Conservation (phyloP, 148 eudicot species). For the Polygonum aviculare region DNA sequence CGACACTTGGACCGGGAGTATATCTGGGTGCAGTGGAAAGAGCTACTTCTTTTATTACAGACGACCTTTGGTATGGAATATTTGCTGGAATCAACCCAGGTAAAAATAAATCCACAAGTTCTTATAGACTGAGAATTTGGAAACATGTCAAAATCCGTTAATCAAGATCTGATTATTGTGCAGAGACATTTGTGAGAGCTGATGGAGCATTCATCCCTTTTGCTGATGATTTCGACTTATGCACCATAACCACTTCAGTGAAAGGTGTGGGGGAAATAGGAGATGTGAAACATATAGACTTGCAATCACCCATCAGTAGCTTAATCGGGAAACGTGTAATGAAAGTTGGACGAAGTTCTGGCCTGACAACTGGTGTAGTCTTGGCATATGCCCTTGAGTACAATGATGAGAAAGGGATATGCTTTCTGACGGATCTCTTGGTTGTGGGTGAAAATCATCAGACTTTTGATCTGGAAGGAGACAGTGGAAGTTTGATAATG, state of each 20-base stretch:
- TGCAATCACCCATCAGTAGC: slow-evolving; percentile 75
- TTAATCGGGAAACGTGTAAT: slow-evolving; percentile 84
- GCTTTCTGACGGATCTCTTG: slow-evolving; percentile 92
- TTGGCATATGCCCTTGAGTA: slow-evolving; percentile 96
- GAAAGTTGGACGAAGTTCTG: slow-evolving; percentile 99
- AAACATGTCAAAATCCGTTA: neutral
- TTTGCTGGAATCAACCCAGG: slow-evolving; percentile 97
- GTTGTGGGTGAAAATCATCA: slow-evolving; percentile 96
- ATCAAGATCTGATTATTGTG: slow-evolving; percentile 6
- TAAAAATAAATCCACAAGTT: slow-evolving; percentile 18
- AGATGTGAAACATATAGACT: slow-evolving; percentile 69
- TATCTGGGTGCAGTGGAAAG: slow-evolving; percentile 96
- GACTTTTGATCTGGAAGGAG: slow-evolving; percentile 97
- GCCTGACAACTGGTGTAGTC: slow-evolving; percentile 74
- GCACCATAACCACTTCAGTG: slow-evolving; percentile 67
- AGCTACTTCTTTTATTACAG: slow-evolving; percentile 95
- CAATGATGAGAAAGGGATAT: slow-evolving; percentile 94
- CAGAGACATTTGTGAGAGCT: slow-evolving; percentile 99
- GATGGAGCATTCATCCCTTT: slow-evolving; percentile 98
- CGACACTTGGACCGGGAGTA: slow-evolving; percentile 94
- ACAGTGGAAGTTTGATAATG: slow-evolving; percentile 88
- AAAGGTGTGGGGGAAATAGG: slow-evolving; percentile 93
- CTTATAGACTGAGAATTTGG: neutral
- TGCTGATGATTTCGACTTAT: slow-evolving; percentile 86
- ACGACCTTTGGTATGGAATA: slow-evolving; percentile 92